Evolutionary conservation across 2,329 filamentous ascomycete species (phyloP).

Genomic region (Cladorrhinum sp.): DNA sequence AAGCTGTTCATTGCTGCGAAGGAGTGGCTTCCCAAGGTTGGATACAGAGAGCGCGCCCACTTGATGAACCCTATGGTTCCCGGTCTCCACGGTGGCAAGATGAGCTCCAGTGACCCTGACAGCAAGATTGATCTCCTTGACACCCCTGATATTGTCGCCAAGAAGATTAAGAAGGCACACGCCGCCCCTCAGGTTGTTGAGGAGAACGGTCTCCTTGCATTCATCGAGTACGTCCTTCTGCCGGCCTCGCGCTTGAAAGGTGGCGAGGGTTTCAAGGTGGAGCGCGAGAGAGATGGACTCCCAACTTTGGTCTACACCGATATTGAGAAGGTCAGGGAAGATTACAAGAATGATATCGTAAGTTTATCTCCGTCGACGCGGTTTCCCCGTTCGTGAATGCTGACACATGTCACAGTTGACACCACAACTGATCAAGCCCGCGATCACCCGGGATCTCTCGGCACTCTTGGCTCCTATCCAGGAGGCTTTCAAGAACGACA

Average conservation of each 20-base stretch:
- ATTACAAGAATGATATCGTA: conserved; percentile 77
- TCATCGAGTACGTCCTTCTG: conserved; percentile 83
- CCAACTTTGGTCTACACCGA: conserved; percentile 78
- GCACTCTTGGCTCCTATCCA: conserved; percentile 76
- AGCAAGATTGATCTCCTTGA: conserved; percentile 96
- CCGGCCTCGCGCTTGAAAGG: conserved; percentile 67
- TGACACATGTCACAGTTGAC: conserved; percentile 54
- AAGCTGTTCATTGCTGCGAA: conserved; percentile 86
- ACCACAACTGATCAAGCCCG: conserved; percentile 85
- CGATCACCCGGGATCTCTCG: conserved; percentile 70
- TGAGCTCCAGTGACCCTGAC: conserved; percentile 73
- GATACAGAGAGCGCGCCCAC: conserved; percentile 70
- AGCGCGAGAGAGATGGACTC: conserved; percentile 58
- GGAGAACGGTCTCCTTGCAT: conserved; percentile 81
- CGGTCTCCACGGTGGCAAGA: conserved; percentile 80
- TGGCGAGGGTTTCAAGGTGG: conserved; percentile 64
- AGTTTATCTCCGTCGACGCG: conserved; percentile 31
- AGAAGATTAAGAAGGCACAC: conserved; percentile 84
- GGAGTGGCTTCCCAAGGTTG: conserved; percentile 80
- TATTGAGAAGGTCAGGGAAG: conserved; percentile 71
- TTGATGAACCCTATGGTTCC: conserved; percentile 74
- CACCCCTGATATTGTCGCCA: conserved; percentile 65
- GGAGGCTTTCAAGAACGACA: conserved; percentile 63
- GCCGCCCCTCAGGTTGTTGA: conserved; percentile 73
- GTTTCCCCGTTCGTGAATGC: background rate